These are phyloP conservation scores for Abrus precatorius DNA, from an alignment of 306 rosid genomes.

Conservation along the genomic window DNA sequence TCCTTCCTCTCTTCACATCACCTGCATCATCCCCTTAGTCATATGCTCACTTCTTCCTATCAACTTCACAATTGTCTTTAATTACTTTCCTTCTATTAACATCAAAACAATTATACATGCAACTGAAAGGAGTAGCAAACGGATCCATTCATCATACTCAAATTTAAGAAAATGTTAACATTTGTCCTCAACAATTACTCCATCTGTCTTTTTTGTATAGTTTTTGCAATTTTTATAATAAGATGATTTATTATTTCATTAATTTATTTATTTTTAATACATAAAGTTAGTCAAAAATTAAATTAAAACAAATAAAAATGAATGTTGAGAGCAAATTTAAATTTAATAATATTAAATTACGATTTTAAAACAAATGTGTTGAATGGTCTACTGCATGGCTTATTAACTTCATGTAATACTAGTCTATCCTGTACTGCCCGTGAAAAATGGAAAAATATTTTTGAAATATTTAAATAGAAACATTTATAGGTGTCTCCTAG, in stretches of 20 bases:
- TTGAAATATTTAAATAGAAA: too few species aligned
- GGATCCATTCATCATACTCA: background rate
- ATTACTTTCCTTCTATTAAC: constrained; percentile 4
- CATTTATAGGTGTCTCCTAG: too few species aligned
- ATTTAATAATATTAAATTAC: too few species aligned
- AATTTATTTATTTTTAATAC: too few species aligned
- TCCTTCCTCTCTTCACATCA: constrained; percentile 43
- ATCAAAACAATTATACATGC: background rate
- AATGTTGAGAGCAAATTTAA: too few species aligned
- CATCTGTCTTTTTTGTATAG: too few species aligned
- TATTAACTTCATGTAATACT: background rate
- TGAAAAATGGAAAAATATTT: too few species aligned
- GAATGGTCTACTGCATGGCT: background rate
- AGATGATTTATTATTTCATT: too few species aligned
- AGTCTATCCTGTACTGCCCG: background rate
- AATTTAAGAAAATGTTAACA: background rate
- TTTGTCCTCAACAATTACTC: too few species aligned
- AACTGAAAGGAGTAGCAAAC: background rate
- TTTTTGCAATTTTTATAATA: too few species aligned
- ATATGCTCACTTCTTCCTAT: background rate
- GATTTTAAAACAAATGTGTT: background rate
- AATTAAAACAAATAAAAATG: too few species aligned
- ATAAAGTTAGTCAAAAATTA: too few species aligned
- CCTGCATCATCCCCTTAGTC: constrained; percentile 37
- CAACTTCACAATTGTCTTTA: constrained; percentile 39